These are phyloP conservation scores for Paxillus ammoniavirescens DNA, from an alignment of 768 basidiomycete species.

Conservation along the genomic window DNA sequence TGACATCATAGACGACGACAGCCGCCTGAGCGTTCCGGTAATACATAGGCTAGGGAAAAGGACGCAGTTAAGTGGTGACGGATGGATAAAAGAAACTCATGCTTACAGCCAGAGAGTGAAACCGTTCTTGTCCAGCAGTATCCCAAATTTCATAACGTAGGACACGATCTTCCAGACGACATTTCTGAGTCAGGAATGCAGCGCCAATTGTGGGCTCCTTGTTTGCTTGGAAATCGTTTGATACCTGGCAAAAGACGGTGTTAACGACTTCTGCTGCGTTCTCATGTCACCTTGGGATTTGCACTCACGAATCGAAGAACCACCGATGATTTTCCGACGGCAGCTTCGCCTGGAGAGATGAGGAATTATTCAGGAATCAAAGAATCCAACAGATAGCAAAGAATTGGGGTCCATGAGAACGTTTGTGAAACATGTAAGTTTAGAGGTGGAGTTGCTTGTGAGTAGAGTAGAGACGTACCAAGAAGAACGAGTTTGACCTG, in stretches of 20 bases:
- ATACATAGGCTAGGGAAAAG: constrained; percentile 81
- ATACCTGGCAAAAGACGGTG: constrained; percentile 52
- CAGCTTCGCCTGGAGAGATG: constrained; percentile 80
- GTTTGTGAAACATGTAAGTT: not conserved
- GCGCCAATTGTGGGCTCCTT: constrained; percentile 99
- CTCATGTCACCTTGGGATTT: constrained; percentile 8
- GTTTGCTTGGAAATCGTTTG: constrained; percentile 98
- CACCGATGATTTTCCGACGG: constrained; percentile 98
- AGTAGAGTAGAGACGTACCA: constrained; percentile 51
- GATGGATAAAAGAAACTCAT: not conserved
- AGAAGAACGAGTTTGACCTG: constrained; percentile 98
- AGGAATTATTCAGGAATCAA: not conserved
- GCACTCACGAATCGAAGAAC: constrained; percentile 89
- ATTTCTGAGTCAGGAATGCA: constrained; percentile 94
- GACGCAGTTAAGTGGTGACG: constrained; percentile 1
- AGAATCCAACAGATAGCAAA: not conserved
- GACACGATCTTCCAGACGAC: constrained; percentile 90
- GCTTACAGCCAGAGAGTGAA: constrained; percentile 92
- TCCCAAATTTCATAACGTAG: constrained; percentile 98
- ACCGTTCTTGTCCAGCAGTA: constrained; percentile 93
- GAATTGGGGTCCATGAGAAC: not conserved
- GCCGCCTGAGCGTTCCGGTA: constrained; percentile 98
- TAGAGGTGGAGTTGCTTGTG: not conserved
- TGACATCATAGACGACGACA: constrained; percentile 97
- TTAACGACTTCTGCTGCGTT: constrained; percentile 1